Evolutionary conservation across 768 basidiomycete genomes (phyloP).

Genomic region (Panellus pusillus): DNA sequence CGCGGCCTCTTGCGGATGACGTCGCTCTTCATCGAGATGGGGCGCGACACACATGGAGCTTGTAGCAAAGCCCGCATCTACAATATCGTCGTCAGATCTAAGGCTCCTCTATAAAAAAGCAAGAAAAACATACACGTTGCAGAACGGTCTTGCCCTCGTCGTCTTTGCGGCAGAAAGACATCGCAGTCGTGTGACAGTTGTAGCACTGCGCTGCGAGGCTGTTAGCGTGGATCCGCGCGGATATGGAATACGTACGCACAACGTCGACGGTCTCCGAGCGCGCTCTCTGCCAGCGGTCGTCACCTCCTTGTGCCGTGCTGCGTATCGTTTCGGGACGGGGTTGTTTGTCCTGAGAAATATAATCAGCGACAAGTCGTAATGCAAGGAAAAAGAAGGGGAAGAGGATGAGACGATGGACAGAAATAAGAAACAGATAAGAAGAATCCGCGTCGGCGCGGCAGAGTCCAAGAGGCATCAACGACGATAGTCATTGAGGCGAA

Average conservation of each 20-base stretch:
- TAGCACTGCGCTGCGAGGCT: too few species aligned
- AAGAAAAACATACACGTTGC: too few species aligned
- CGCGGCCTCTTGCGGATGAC: conserved; percentile 85
- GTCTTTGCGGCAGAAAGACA: conserved; percentile 88
- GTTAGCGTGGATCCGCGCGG: too few species aligned
- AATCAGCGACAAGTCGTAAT: too few species aligned
- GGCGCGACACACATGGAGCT: conserved; percentile 80
- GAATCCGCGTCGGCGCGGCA: too few species aligned
- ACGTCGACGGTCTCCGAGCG: conserved; percentile 74
- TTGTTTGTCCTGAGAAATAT: conserved; percentile 88
- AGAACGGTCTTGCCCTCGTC: too few species aligned
- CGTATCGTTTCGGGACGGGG: conserved; percentile 89
- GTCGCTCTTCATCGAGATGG: conserved; percentile 90
- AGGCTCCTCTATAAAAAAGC: conserved; percentile 2
- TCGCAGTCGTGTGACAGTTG: conserved; percentile 88
- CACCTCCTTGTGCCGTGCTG: conserved; percentile 71
- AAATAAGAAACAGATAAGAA: too few species aligned
- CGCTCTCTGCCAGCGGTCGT: conserved; percentile 61
- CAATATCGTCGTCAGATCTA: conserved; percentile 7
- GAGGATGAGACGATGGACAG: too few species aligned
- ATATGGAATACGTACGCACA: too few species aligned
- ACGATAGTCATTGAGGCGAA: too few species aligned
- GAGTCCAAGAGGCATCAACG: too few species aligned
- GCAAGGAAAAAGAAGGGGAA: too few species aligned
- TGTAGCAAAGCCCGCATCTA: conserved; percentile 84